phyloP scores from a whole-genome alignment of 345 rosid genomes.

The Excoecaria agallocha region DNA sequence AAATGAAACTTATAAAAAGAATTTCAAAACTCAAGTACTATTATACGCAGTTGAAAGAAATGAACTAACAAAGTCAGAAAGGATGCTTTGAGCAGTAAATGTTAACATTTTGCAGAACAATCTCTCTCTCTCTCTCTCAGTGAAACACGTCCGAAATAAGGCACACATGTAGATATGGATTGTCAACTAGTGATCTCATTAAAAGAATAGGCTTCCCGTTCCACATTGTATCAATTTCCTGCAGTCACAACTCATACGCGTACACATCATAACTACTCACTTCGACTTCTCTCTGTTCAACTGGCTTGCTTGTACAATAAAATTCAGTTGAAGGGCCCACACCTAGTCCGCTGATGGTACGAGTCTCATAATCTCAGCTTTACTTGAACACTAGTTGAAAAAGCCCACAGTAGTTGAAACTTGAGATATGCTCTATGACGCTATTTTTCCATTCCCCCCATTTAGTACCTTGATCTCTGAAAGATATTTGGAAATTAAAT shows the following conservation, averaged over 20 bases:
- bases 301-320: neutral
- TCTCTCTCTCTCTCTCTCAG: neutral
- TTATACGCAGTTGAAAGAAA: neutral
- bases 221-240: neutral
- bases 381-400: neutral
- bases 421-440: neutral
- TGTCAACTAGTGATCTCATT: neutral
- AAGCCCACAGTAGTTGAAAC: neutral
- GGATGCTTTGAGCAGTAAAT: neutral
- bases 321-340: neutral
- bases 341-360: neutral
- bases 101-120: neutral
- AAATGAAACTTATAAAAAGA: constrained; percentile 16
- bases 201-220: neutral
- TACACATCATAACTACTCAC: neutral
- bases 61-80: neutral
- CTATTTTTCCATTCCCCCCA: neutral
- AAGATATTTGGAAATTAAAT: neutral
- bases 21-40: neutral
- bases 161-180: neutral
- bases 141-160: neutral
- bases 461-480: neutral
- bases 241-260: neutral
- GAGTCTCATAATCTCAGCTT: neutral
- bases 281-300: neutral